phyloP scores from a whole-genome alignment of 1,284 basidiomycete genomes.

The Kwoniella shivajii region DNA sequence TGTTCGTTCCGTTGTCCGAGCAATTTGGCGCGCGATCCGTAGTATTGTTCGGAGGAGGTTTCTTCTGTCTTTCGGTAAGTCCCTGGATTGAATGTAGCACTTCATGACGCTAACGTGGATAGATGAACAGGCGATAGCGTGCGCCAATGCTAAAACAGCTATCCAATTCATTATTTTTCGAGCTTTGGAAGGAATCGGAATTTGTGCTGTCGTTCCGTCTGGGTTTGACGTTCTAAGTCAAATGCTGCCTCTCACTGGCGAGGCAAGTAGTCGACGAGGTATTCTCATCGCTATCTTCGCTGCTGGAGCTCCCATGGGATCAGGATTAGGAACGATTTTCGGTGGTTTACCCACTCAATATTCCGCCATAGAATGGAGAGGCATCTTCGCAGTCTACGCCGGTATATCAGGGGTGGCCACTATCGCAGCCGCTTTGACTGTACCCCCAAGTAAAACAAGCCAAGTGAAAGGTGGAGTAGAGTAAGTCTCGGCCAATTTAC shows the following conservation, averaged over 20 bases:
- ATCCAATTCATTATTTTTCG: neutral
- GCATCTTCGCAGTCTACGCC: neutral
- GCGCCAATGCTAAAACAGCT: neutral
- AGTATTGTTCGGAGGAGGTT: no score
- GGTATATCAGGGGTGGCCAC: neutral
- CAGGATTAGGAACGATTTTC: conserved; percentile 1
- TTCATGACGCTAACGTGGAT: no score
- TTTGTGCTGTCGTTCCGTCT: neutral
- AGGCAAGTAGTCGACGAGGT: neutral
- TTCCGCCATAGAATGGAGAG: conserved; percentile 3
- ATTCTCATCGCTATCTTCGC: neutral
- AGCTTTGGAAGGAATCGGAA: neutral
- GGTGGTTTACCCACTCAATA: conserved; percentile 2
- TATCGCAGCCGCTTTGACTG: neutral
- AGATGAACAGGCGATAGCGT: no score
- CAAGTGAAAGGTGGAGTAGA: conserved; percentile 1
- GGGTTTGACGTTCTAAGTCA: neutral
- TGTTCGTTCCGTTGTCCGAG: no score
- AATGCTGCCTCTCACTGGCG: neutral
- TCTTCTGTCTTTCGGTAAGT: no score
- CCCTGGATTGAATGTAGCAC: no score
- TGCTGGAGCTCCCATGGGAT: neutral
- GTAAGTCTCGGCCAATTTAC: neutral
- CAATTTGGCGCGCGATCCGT: no score
- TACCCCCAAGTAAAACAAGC: neutral